Evolutionary conservation across 768 basidiomycete genomes (phyloP), one percentile per base, ranked within the genome.

Genomic region (Xanthoconium stramineum): DNA sequence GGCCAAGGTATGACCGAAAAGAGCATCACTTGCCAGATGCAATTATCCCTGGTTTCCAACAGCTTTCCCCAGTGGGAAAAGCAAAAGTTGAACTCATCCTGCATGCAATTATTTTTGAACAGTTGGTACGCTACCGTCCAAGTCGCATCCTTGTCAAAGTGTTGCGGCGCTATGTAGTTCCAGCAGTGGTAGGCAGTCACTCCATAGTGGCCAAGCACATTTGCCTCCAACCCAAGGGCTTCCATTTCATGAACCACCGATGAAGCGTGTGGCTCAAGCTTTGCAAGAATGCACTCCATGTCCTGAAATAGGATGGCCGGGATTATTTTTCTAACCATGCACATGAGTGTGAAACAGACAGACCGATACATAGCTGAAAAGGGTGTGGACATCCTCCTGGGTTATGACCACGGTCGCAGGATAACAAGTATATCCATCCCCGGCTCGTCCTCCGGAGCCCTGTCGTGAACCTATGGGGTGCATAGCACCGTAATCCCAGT

Each of bases 111-210:
- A 0, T 20, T 5, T 44, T 62, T 62, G 17, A 28, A 24, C 14
- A 62, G 4, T 11, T 62, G 59, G 28, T 62, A 62, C 0, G 55
- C 40, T 2, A 62, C 15, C 0, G 56, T 62, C 50, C 53, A 62
- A 7, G 50, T 17, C 2, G 5, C n/a, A 37, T 52, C 43, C 15
- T 30, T 19, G 12, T 52, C 36, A 0, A 45, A 0, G 37, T 53
- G n/a, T n/a, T n/a, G n/a, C n/a, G n/a, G n/a, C n/a, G n/a, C n/a
- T 0, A 62, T 17, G 5, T 62, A 55, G 28, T 62, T 61, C 50
- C 59, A 62, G 17, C 59, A 57, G 8, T 61, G 55, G 29, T 38
- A 62, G 0, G 42, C 56, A 0, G 40, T 62, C 0, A 62, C 30
- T 14, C 55, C 53, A 13, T 62, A 60, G 3, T 7, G 3, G 0